Percentiles rank a stretch among this genome's conserved stretches.
Conservation (phyloP, 208 protist species). For the Leishmania arabica region DNA sequence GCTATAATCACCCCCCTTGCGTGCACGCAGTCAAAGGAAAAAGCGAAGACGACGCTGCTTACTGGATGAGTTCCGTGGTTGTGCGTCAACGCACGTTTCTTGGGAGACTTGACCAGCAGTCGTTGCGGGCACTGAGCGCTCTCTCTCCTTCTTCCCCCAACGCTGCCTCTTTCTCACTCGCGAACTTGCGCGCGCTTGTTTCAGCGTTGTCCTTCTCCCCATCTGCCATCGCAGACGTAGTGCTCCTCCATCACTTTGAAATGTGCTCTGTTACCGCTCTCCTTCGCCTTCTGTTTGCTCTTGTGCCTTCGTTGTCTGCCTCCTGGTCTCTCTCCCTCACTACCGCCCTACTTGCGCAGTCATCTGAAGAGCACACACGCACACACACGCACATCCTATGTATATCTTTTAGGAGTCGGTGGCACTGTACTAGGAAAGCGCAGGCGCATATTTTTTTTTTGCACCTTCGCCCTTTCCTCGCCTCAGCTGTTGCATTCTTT, state of each 20-base stretch:
- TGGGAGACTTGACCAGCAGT: neutral
- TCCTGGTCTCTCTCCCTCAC: neutral
- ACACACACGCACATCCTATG: slow-evolving; percentile 4
- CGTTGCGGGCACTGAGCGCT: neutral
- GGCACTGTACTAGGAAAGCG: neutral
- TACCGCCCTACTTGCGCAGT: neutral
- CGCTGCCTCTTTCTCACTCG: neutral
- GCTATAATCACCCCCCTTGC: neutral
- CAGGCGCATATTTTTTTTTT: neutral
- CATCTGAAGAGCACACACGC: neutral
- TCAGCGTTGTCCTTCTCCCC: no score
- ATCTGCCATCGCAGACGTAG: neutral
- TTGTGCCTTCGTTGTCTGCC: neutral
- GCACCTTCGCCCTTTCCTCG: neutral
- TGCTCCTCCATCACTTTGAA: neutral
- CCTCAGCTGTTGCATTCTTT: neutral
- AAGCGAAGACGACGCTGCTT: neutral
- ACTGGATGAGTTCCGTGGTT: neutral
- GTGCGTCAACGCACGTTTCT: neutral
- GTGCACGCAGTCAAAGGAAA: neutral
- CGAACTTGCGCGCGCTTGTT: neutral
- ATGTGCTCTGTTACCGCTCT: neutral
- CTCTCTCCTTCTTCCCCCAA: neutral
- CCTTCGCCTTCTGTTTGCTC: neutral
- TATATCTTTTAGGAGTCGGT: slow-evolving; percentile 1